Conservation (phyloP, 495 filamentous ascomycete genomes). For the Cudoniella acicularis region DNA sequence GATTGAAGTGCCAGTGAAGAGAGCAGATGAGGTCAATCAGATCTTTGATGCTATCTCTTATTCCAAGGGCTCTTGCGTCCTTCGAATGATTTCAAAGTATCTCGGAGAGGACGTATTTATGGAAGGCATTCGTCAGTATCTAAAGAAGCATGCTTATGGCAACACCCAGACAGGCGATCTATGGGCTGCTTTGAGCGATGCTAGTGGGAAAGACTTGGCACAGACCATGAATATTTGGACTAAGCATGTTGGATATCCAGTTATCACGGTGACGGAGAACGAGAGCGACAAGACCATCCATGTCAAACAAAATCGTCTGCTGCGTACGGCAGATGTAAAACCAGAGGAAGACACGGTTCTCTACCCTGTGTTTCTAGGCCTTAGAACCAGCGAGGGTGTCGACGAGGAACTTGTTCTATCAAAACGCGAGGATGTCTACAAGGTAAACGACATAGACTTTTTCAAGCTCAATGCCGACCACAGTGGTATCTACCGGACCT, state of each 20-base stretch:
- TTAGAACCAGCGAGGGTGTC: conserved; percentile 63
- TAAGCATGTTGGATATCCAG: conserved; percentile 72
- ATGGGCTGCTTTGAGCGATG: conserved; percentile 85
- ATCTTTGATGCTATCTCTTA: conserved; percentile 99
- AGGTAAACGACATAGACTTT: conserved; percentile 58
- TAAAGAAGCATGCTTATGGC: conserved; percentile 91
- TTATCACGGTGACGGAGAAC: conserved; percentile 64
- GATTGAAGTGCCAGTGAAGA: conserved; percentile 83
- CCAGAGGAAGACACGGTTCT: conserved; percentile 77
- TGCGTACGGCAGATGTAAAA: conserved; percentile 73
- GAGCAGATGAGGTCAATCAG: conserved; percentile 93
- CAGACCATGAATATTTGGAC: conserved; percentile 78
- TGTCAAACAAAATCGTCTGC: conserved; percentile 72
- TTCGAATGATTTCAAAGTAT: conserved; percentile 96
- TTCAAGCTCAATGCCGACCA: conserved; percentile 80
- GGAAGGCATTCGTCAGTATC: conserved; percentile 85
- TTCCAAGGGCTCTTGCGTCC: conserved; percentile 90
- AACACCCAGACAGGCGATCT: conserved; percentile 84
- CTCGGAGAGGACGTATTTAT: conserved; percentile 91
- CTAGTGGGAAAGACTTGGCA: conserved; percentile 85
- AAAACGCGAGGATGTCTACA: conserved; percentile 71
- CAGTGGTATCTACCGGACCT: conserved; percentile 68
- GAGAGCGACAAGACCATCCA: conserved; percentile 54
- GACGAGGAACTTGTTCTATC: conserved; percentile 61
- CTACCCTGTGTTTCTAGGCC: conserved; percentile 68